phyloP scores from a whole-genome alignment of 2,329 filamentous ascomycete species.

The Chaetomium sp. region DNA sequence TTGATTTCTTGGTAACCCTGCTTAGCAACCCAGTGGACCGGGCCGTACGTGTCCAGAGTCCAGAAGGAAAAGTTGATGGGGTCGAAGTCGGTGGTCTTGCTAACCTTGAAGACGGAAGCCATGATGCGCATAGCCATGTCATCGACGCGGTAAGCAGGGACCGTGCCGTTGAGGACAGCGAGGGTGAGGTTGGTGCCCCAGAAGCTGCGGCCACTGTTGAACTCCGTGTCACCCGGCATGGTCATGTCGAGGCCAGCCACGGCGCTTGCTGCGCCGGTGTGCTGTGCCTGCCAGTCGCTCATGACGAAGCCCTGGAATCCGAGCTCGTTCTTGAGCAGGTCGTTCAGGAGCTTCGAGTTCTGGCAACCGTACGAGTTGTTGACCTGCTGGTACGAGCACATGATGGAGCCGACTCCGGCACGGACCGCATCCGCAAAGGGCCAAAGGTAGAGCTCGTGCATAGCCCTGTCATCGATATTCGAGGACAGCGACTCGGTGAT shows the following conservation, averaged over 20 bases:
- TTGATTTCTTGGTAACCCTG: conserved; percentile 71
- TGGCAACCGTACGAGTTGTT: conserved; percentile 70
- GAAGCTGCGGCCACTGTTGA: conserved; percentile 71
- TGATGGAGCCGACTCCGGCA: conserved; percentile 53
- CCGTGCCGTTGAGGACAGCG: conserved; percentile 83
- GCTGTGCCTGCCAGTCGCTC: conserved; percentile 65
- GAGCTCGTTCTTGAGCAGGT: conserved; percentile 64
- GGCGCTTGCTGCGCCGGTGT: conserved; percentile 66
- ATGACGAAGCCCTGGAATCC: conserved; percentile 68
- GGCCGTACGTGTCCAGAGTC: conserved; percentile 75
- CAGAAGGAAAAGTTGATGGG: conserved; percentile 86
- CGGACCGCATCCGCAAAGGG: conserved; percentile 64
- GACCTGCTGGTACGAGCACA: conserved; percentile 63
- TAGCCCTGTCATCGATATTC: conserved; percentile 60
- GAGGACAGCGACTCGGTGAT: conserved; percentile 59
- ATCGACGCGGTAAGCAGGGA: conserved; percentile 84
- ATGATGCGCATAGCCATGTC: conserved; percentile 89
- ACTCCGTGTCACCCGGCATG: conserved; percentile 83
- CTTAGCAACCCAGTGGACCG: conserved; percentile 63
- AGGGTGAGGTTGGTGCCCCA: conserved; percentile 89
- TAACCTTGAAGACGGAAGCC: conserved; percentile 69
- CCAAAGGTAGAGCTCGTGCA: conserved; percentile 66
- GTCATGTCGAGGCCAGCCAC: conserved; percentile 79
- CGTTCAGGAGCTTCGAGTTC: conserved; percentile 64
- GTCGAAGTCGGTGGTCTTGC: conserved; percentile 52